Evolutionary conservation across 148 eudicot genomes (phyloP).

Genomic region (Selenicereus undatus): DNA sequence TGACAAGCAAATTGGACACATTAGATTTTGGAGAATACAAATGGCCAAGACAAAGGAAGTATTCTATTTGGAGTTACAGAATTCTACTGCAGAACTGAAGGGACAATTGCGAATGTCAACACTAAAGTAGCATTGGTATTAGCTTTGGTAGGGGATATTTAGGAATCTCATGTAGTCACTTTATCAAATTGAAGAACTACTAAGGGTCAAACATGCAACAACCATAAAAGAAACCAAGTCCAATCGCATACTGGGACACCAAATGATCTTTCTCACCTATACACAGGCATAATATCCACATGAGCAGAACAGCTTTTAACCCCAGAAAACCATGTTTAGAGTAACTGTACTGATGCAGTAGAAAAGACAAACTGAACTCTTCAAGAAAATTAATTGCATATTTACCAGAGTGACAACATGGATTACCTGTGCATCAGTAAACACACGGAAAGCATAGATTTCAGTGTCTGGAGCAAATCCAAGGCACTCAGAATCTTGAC

Average conservation of each 20-base stretch:
- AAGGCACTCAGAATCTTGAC: constrained; percentile 82
- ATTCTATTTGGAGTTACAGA: background rate
- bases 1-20: background rate
- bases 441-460: constrained; percentile 93
- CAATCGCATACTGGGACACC: background rate
- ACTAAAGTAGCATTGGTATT: background rate
- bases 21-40: background rate
- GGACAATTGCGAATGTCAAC: background rate
- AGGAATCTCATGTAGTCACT: background rate
- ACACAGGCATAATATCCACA: background rate
- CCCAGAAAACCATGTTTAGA: background rate
- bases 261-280: background rate
- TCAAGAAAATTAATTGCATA: background rate
- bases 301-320: background rate
- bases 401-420: constrained; percentile 20
- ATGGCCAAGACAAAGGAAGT: background rate
- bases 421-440: constrained; percentile 98
- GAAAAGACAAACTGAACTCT: background rate
- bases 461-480: constrained; percentile 99
- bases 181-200: background rate
- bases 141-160: background rate
- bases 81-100: background rate
- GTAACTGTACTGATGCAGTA: background rate
- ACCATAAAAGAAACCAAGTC: background rate
- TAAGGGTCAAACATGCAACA: background rate